A percentile compares a stretch with the other conserved stretches of the same genome.
These are phyloP conservation scores for Fusarium cyanostomum DNA, from an alignment of 2,329 filamentous ascomycete genomes.

Conservation along the genomic window DNA sequence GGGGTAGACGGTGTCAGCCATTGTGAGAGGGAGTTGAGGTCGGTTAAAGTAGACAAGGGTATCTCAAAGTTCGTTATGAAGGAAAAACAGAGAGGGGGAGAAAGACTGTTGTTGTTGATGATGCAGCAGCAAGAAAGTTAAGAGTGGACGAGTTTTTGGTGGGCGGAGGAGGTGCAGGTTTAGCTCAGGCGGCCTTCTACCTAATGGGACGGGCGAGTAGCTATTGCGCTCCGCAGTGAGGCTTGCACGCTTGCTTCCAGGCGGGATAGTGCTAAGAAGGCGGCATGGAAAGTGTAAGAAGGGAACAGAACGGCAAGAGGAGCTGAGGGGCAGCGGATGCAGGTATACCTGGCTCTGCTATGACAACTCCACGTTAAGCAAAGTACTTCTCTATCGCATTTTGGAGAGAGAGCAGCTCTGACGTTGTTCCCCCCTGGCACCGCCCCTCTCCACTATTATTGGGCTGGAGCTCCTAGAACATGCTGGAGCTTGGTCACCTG, in stretches of 20 bases:
- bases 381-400: conserved; percentile 21
- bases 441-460: conserved; percentile 35
- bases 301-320: conserved; percentile 49
- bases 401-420: conserved; percentile 23
- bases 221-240: conserved; percentile 27
- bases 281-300: conserved; percentile 55
- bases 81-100: conserved; percentile 23
- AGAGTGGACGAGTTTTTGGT: conserved; percentile 41
- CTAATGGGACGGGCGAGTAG: conserved; percentile 9
- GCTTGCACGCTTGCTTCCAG: conserved; percentile 34
- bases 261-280: conserved; percentile 19
- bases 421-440: conserved; percentile 26
- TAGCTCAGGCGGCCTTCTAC: conserved; percentile 27
- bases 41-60: conserved; percentile 27
- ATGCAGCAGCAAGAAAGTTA: conserved; percentile 30
- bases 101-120: conserved; percentile 21
- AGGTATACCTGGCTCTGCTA: conserved; percentile 17
- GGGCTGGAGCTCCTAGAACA: conserved; percentile 37
- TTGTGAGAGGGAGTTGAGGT: conserved; percentile 24
- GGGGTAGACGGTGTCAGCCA: conserved; percentile 44
- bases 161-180: conserved; percentile 40
- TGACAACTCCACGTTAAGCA: rapidly evolving
- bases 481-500: conserved; percentile 35
- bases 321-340: conserved; percentile 37
- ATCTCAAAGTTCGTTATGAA: conserved; percentile 38